A percentile compares a stretch with the other conserved stretches of the same genome.
Conservation (phyloP, 2,329 filamentous ascomycete species). For the Diaporthe velutina region DNA sequence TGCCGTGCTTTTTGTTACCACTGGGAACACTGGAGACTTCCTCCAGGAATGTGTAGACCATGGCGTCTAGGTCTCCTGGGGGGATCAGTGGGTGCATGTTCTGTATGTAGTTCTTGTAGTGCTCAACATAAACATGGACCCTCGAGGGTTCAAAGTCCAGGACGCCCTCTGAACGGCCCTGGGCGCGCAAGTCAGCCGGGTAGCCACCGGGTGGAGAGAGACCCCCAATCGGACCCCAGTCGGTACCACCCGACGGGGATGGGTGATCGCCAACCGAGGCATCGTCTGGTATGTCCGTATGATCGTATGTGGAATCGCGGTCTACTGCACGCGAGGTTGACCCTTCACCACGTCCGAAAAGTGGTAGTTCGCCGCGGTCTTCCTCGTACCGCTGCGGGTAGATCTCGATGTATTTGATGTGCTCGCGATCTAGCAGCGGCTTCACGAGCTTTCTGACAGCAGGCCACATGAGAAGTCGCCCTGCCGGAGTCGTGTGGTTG, state of each 20-base stretch:
- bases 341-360: conserved; percentile 86
- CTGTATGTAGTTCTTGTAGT: conserved; percentile 72
- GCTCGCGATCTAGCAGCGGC: conserved; percentile 60
- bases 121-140: conserved; percentile 67
- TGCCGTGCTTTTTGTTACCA: conserved; percentile 41
- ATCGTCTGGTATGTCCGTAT: conserved; percentile 61
- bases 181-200: conserved; percentile 53
- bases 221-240: conserved; percentile 72
- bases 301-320: conserved; percentile 54
- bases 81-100: conserved; percentile 76
- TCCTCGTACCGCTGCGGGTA: conserved; percentile 85
- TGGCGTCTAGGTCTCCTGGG: conserved; percentile 63
- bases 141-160: conserved; percentile 66
- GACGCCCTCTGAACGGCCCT: conserved; percentile 58
- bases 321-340: conserved; percentile 67
- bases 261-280: conserved; percentile 61
- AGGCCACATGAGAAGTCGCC: conserved; percentile 81
- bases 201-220: conserved; percentile 56
- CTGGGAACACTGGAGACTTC: conserved; percentile 53
- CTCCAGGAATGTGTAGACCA: conserved; percentile 67
- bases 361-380: conserved; percentile 77
- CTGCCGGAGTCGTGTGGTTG: conserved; percentile 92
- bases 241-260: conserved; percentile 66
- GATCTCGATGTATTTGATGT: conserved; percentile 70
- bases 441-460: conserved; percentile 75